A percentile compares a stretch with the other conserved stretches of the same genome.
Evolutionary conservation across 306 rosid genomes (phyloP).

Genomic region (Glycine soja): DNA sequence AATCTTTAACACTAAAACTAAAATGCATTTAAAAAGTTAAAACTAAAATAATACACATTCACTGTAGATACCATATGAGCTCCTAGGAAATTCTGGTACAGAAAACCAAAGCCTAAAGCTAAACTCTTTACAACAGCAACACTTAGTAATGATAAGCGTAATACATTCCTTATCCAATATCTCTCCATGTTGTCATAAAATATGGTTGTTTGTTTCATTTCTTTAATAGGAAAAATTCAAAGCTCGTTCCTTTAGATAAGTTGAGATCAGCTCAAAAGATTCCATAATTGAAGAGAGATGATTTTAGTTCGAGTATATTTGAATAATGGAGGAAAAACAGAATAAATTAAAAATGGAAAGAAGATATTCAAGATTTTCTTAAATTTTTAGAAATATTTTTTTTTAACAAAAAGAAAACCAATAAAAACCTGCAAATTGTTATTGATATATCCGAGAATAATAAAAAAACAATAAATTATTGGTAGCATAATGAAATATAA

Average conservation of each 20-base stretch:
- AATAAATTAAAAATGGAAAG: not conserved
- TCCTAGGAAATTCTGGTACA: not conserved
- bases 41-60: not conserved
- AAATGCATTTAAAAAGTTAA: not conserved
- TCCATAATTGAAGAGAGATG: constrained; percentile 41
- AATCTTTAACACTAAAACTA: not conserved
- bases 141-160: not conserved
- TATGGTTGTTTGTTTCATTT: constrained; percentile 3
- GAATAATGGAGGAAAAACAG: not conserved
- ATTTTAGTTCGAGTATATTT: not conserved
- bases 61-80: not conserved
- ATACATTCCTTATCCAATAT: constrained; percentile 10
- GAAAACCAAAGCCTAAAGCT: not conserved
- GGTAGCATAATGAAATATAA: not conserved
- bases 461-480: constrained; percentile 4
- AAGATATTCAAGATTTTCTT: not conserved
- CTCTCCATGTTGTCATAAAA: not conserved
- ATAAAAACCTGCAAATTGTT: not conserved
- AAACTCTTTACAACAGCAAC: not conserved
- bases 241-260: constrained; percentile 3
- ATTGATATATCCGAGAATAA: not conserved
- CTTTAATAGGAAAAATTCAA: constrained; percentile 23
- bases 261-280: constrained; percentile 40
- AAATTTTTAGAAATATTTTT: not conserved
- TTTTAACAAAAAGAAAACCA: too few relatives aligned